phyloP scores from a whole-genome alignment of 768 basidiomycete species.

The Trametes gibbosa region DNA sequence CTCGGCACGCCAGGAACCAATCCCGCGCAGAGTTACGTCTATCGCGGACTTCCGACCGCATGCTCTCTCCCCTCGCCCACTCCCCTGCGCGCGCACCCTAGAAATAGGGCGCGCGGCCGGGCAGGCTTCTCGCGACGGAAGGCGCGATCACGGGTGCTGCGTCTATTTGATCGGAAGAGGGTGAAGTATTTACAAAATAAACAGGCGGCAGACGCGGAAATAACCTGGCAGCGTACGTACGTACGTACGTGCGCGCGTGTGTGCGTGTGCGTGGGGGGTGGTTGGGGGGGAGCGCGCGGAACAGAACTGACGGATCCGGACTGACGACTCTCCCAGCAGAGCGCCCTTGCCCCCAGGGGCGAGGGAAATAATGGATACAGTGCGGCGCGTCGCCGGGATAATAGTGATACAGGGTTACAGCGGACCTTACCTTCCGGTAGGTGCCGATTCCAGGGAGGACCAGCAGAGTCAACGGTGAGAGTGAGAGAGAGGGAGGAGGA shows the following conservation, averaged over 20 bases:
- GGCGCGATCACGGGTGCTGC: conserved; percentile 11
- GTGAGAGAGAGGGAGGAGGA: background rate
- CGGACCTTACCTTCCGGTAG: background rate
- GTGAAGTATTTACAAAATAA: conserved; percentile 27
- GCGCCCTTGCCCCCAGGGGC: conserved; percentile 9
- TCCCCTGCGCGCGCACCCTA: background rate
- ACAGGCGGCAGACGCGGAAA: conserved; percentile 25
- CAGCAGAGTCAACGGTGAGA: background rate
- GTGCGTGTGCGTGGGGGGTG: no score
- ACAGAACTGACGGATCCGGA: background rate
- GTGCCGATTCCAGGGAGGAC: background rate
- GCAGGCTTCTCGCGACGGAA: conserved; percentile 10
- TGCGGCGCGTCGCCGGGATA: conserved; percentile 17
- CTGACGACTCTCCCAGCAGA: conserved; percentile 9
- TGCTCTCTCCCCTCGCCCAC: no score
- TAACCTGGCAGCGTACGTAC: conserved; percentile 21
- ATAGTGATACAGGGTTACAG: conserved; percentile 17
- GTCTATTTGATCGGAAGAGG: conserved; percentile 3
- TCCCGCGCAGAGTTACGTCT: conserved; percentile 13
- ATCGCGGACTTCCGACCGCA: conserved; percentile 16
- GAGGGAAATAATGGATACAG: conserved; percentile 21
- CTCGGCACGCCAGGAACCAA: conserved; percentile 15
- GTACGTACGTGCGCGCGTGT: no score
- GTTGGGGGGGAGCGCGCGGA: conserved; percentile 3
- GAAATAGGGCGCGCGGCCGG: conserved; percentile 10